Evolutionary conservation across 768 basidiomycete species (phyloP), one percentile per base, ranked within the genome.

Genomic region (Cubamyces lactineus): DNA sequence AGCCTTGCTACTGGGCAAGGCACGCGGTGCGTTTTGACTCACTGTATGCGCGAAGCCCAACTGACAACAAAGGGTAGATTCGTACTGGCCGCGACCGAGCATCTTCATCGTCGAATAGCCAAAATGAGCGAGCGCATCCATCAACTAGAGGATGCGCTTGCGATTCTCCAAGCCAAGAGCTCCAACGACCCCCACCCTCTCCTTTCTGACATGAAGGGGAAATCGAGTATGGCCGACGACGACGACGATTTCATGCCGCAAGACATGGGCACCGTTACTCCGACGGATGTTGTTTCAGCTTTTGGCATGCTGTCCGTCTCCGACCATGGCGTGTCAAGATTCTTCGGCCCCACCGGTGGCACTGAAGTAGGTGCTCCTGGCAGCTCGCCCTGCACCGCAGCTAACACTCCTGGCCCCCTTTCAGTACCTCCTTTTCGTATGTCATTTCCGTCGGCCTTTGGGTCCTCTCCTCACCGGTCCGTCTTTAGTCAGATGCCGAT

Each of bases 1-100:
- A 88, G 86, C 67, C 76, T 91, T n/a, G 83, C 88, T 0, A 90
- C 89, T n/a, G 89, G 89, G 13, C 86, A 91, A 73, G 88, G 88
- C 61, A 89, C 88, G 57, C 82, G 90, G 87, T 85, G 71, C 53
- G 64, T 59, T 38, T 51, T 26, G 43, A 52, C n/a, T 11, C 4
- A 1, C n/a, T 23, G 3, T 19, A 45, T 52, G 30, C 66, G 61
- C 57, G 9, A 13, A 30, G 4, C 2, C 2, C 58, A 26, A 34
- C 41, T 53, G 38, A 30, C 34, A 6, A 16, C 1, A 0, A 24
- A n/a, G 15, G 15, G 21, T 65, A 86, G 86, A 19, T 89, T 86
- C 67, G 85, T 88, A 28, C 77, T 88, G 5, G 86, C 86, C 0
- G 86, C 85, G 45, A 88, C 86, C 0, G 81, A 85, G 52, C 82